These are phyloP conservation scores for Neoscytalidium dimidiatum DNA, from an alignment of 2,329 filamentous ascomycete species.

Conservation along the genomic window DNA sequence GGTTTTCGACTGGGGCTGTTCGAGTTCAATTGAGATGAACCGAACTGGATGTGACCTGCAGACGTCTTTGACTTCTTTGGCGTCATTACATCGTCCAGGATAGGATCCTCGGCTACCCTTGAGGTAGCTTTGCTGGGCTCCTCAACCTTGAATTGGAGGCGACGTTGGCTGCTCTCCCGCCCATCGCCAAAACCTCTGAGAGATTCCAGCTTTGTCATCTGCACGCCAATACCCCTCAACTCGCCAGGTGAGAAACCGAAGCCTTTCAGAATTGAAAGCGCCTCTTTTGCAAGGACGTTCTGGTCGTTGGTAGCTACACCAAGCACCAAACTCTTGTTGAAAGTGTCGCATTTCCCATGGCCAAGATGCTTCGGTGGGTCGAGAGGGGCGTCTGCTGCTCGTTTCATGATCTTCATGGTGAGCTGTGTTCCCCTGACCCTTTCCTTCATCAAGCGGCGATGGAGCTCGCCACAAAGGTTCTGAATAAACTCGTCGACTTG, in stretches of 20 bases:
- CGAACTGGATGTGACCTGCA: conserved; percentile 38
- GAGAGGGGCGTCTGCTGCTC: conserved; percentile 80
- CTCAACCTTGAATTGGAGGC: conserved; percentile 67
- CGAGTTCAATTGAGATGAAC: conserved; percentile 37
- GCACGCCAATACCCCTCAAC: conserved; percentile 86
- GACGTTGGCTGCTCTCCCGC: conserved; percentile 74
- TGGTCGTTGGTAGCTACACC: conserved; percentile 81
- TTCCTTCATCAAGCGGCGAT: conserved; percentile 78
- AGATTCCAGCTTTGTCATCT: conserved; percentile 89
- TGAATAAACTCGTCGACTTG: conserved; percentile 91
- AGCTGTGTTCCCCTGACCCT: conserved; percentile 84
- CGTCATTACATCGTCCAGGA: conserved; percentile 49
- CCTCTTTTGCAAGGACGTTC: conserved; percentile 74
- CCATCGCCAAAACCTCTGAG: conserved; percentile 62
- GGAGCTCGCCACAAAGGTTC: conserved; percentile 82
- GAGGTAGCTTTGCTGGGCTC: conserved; percentile 29
- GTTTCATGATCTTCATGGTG: conserved; percentile 92
- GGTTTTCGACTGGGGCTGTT: conserved; percentile 62
- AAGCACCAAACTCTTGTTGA: conserved; percentile 83
- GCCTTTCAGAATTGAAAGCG: conserved; percentile 77
- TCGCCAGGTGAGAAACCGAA: conserved; percentile 88
- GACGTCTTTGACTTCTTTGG: conserved; percentile 35
- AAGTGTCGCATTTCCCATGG: conserved; percentile 91
- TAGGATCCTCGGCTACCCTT: conserved; percentile 40
- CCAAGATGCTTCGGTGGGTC: conserved; percentile 93